Conservation (phyloP, 441 rosid species). For the Pelargonium exstipulatum region DNA sequence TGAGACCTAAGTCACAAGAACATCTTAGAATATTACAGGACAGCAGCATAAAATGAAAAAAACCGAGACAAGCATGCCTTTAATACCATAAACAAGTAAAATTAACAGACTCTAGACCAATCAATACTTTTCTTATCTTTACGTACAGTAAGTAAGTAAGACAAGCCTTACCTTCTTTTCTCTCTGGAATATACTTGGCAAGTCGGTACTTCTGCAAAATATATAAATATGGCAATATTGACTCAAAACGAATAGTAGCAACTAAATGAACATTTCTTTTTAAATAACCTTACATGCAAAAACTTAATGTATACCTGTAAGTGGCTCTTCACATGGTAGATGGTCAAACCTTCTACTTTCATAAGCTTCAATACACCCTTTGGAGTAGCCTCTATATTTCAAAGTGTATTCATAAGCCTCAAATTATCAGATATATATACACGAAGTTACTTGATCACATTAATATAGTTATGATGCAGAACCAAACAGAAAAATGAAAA, state of each 20-base stretch:
- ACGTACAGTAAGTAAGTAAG: no score
- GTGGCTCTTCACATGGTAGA: constrained; percentile 91
- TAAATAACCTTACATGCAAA: no score
- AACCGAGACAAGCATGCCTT: no score
- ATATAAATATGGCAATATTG: constrained; percentile 10
- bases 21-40: no score
- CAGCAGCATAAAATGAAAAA: no score
- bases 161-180: constrained; percentile 55
- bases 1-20: no score
- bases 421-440: no score
- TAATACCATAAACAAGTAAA: no score
- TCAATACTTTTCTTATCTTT: no score
- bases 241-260: constrained; percentile 13
- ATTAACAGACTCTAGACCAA: no score
- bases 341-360: constrained; percentile 81
- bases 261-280: neutral
- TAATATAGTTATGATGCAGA: neutral
- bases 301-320: constrained; percentile 49
- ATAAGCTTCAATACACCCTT: constrained; percentile 80
- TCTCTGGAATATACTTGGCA: constrained; percentile 85
- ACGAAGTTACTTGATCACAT: neutral
- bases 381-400: constrained; percentile 79
- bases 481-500: neutral
- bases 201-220: constrained; percentile 76
- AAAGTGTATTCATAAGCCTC: constrained; percentile 18